These are phyloP conservation scores for Blastocystis sp. DNA, from an alignment of 352 stramenopile species.

Conservation along the genomic window DNA sequence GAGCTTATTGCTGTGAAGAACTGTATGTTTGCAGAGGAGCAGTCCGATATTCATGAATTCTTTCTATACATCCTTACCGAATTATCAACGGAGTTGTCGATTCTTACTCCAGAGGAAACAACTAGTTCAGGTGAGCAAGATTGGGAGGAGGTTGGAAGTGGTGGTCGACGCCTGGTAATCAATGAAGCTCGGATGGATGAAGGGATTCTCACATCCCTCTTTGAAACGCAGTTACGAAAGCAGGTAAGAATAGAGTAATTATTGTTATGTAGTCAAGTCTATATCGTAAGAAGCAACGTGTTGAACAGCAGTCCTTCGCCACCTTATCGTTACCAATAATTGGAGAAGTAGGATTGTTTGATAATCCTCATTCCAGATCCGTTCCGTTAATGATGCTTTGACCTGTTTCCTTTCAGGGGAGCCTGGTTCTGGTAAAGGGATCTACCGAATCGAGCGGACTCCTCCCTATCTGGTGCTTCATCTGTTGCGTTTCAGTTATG, in stretches of 20 bases:
- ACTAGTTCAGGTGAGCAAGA: not conserved
- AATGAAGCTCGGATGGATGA: not conserved
- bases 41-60: conserved; percentile 54
- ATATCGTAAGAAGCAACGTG: not conserved
- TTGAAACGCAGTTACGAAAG: conserved; percentile 34
- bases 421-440: not conserved
- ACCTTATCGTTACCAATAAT: conserved; percentile 32
- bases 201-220: conserved; percentile 5
- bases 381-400: conserved; percentile 6
- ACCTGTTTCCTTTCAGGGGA: not conserved
- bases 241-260: not conserved
- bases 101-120: not conserved
- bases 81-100: not conserved
- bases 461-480: conserved; percentile 31
- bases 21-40: conserved; percentile 46
- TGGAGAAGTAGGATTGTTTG: not conserved
- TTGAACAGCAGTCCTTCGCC: conserved; percentile 34
- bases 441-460: conserved; percentile 10
- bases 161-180: not conserved
- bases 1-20: conserved; percentile 37
- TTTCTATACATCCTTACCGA: conserved; percentile 35
- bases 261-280: not conserved
- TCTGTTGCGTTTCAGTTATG: conserved; percentile 44
- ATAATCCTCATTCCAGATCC: not conserved
- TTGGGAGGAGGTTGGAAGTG: conserved; percentile 35